These are phyloP conservation scores for Aspergillus nidulans DNA, from an alignment of 495 filamentous ascomycete species.

Conservation along the genomic window DNA sequence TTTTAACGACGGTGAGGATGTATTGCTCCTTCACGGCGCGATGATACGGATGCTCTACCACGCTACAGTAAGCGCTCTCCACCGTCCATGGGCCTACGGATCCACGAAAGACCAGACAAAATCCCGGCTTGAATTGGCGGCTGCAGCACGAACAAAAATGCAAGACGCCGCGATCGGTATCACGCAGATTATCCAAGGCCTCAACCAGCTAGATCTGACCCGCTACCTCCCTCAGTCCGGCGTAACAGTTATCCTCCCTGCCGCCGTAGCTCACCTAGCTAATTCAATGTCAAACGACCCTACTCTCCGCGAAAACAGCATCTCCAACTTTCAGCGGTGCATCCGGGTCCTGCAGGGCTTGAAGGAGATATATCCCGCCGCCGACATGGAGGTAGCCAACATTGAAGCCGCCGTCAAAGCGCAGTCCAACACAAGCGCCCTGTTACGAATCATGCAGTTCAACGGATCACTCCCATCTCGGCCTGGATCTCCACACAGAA, in stretches of 20 bases:
- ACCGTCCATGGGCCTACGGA: constrained; percentile 70
- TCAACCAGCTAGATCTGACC: constrained; percentile 65
- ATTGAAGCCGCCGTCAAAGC: constrained; percentile 72
- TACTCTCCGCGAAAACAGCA: constrained; percentile 57
- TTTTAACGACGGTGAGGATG: constrained; percentile 43
- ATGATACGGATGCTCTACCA: constrained; percentile 84
- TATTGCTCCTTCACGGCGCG: constrained; percentile 65
- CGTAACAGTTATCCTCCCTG: constrained; percentile 79
- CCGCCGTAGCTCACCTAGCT: constrained; percentile 80
- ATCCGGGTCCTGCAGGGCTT: constrained; percentile 72
- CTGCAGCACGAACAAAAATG: constrained; percentile 64
- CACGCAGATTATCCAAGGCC: constrained; percentile 65
- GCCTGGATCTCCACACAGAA: constrained; percentile 12
- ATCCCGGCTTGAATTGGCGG: constrained; percentile 31
- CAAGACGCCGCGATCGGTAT: constrained; percentile 72
- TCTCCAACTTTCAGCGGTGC: constrained; percentile 72
- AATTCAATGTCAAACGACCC: constrained; percentile 73
- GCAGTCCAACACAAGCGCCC: constrained; percentile 29
- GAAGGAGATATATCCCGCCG: constrained; percentile 76
- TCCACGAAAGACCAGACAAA: constrained; percentile 44
- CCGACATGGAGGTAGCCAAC: constrained; percentile 75
- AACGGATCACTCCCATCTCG: constrained; percentile 16
- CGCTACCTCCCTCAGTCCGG: constrained; percentile 77
- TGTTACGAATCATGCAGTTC: constrained; percentile 37
- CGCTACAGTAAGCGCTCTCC: constrained; percentile 77